A percentile compares a stretch with the other conserved stretches of the same genome.
phyloP scores from a whole-genome alignment of 2,329 filamentous ascomycete genomes.

The Polychaeton citri region DNA sequence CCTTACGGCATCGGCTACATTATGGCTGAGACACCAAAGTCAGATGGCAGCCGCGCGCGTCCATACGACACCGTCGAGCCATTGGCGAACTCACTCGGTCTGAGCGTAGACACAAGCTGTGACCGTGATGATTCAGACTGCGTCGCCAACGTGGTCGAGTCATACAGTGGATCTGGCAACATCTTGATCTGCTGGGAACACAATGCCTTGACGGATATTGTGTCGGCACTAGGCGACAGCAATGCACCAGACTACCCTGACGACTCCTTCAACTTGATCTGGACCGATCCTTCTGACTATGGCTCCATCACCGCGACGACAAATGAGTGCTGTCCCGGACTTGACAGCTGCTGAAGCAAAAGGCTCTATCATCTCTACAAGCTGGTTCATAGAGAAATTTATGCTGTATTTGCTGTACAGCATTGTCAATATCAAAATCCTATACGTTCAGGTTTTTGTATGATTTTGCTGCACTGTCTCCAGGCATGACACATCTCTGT shows the following conservation, averaged over 20 bases:
- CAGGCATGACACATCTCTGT: too few species aligned
- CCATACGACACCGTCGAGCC: constrained; percentile 46
- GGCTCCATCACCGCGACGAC: constrained; percentile 30
- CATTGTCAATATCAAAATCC: too few species aligned
- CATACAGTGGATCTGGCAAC: constrained; percentile 39
- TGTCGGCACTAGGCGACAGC: constrained; percentile 36
- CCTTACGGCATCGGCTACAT: constrained; percentile 45
- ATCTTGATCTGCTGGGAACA: constrained; percentile 53
- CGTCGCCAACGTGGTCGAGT: constrained; percentile 37
- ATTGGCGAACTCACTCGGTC: constrained; percentile 41
- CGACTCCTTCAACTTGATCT: constrained; percentile 39
- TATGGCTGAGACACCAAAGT: constrained; percentile 42
- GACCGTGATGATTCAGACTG: constrained; percentile 43
- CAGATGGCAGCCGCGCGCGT: constrained; percentile 39
- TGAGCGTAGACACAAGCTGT: constrained; percentile 43
- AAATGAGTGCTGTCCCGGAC: constrained; percentile 41
- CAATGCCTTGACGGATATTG: constrained; percentile 38
- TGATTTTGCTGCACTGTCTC: too few species aligned
- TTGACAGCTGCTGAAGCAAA: constrained; percentile 31
- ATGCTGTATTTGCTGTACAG: too few species aligned
- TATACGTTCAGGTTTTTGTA: too few species aligned
- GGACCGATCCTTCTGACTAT: constrained; percentile 43
- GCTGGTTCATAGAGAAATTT: too few species aligned
- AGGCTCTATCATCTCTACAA: too few species aligned
- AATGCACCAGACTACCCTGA: constrained; percentile 38